phyloP scores from a whole-genome alignment of 495 filamentous ascomycete genomes.

The Podospora fimiseda region DNA sequence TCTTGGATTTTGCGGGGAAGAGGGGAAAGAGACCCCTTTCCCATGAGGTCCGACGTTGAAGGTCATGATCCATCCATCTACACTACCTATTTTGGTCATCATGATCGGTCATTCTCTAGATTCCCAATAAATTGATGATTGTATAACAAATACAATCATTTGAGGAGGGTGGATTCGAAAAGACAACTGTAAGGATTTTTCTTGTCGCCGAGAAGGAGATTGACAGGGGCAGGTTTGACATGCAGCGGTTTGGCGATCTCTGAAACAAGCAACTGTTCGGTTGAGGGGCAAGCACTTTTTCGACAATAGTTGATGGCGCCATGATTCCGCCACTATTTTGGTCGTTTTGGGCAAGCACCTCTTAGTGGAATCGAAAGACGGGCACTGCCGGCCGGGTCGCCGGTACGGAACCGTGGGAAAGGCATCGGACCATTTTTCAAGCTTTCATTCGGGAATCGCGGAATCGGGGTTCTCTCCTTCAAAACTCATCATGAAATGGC shows the following conservation, averaged over 20 bases:
- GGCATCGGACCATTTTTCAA: neutral
- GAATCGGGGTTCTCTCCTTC: too few species aligned
- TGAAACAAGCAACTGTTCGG: conserved; percentile 3
- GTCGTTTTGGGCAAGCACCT: neutral
- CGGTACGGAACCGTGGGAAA: neutral
- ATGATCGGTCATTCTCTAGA: too few species aligned
- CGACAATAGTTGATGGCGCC: neutral
- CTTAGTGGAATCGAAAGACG: neutral
- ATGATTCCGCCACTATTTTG: neutral
- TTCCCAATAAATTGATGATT: too few species aligned
- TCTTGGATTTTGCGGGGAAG: neutral
- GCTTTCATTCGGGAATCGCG: too few species aligned
- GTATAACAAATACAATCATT: too few species aligned
- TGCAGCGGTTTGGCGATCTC: conserved; percentile 2
- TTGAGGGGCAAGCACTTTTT: neutral
- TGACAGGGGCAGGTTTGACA: neutral
- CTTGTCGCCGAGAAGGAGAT: neutral
- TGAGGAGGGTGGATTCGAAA: neutral
- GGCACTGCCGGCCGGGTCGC: neutral
- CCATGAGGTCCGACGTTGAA: too few species aligned
- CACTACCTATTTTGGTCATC: too few species aligned
- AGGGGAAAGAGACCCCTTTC: too few species aligned
- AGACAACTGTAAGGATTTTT: neutral
- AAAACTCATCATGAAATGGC: too few species aligned
- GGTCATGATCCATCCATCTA: too few species aligned